Conservation (phyloP, 1,284 basidiomycete species). For the Sporisorium sorghi region DNA sequence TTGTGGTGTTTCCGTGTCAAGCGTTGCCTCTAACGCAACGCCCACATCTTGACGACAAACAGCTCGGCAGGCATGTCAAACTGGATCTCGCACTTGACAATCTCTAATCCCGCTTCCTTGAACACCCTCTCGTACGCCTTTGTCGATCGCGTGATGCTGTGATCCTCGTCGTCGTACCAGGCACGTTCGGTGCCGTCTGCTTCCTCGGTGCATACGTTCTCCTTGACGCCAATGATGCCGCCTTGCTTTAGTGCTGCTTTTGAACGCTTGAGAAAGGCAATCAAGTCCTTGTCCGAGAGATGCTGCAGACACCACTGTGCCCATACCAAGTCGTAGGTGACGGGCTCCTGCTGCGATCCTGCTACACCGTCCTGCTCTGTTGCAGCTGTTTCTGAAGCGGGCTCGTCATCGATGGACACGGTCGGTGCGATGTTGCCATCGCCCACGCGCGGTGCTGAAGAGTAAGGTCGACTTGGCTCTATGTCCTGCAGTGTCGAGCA, state of each 20-base stretch:
- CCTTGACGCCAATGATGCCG: conserved; percentile 67
- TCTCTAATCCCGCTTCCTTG: conserved; percentile 58
- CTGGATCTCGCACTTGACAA: conserved; percentile 63
- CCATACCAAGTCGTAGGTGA: conserved; percentile 65
- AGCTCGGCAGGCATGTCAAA: conserved; percentile 66
- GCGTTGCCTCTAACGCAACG: conserved; percentile 21
- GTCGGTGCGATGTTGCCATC: conserved; percentile 28
- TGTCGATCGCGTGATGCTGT: conserved; percentile 65
- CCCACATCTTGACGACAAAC: conserved; percentile 67
- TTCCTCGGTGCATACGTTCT: conserved; percentile 65
- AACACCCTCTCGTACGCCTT: conserved; percentile 67
- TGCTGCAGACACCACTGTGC: conserved; percentile 69
- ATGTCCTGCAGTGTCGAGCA: conserved; percentile 64
- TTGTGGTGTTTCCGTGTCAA: background rate
- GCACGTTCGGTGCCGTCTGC: conserved; percentile 63
- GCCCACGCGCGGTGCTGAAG: conserved; percentile 22
- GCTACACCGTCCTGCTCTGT: conserved; percentile 30
- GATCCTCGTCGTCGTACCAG: conserved; percentile 68
- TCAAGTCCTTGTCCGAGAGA: conserved; percentile 64
- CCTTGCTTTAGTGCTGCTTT: conserved; percentile 52
- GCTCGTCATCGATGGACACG: conserved; percentile 35
- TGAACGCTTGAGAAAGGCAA: conserved; percentile 59
- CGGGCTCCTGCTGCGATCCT: conserved; percentile 39
- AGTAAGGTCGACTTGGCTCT: conserved; percentile 55
- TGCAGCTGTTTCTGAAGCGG: background rate